phyloP scores from a whole-genome alignment of 2,329 filamentous ascomycete genomes.

The Ceratocystis eucalypticola region DNA sequence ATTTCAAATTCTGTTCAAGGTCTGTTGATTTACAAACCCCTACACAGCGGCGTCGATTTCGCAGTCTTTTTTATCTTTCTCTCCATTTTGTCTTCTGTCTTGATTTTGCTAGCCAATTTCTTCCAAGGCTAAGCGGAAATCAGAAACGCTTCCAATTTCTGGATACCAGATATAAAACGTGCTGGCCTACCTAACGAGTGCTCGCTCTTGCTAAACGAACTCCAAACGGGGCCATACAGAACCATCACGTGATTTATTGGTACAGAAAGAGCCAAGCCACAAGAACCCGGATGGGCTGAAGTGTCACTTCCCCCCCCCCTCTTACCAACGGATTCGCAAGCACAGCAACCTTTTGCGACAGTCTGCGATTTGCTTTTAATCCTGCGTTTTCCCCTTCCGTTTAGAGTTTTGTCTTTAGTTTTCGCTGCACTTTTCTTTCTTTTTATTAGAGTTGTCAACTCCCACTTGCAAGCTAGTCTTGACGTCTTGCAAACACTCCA shows the following conservation, averaged over 20 bases:
- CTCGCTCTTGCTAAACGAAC: too few species aligned
- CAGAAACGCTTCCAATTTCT: too few species aligned
- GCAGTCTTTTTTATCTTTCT: too few species aligned
- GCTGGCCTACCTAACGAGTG: too few species aligned
- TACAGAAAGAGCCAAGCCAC: background rate
- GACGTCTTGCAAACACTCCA: background rate
- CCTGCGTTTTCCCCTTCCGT: constrained; percentile 10
- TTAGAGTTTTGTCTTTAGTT: background rate
- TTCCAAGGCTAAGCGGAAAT: too few species aligned
- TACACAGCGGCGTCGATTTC: too few species aligned
- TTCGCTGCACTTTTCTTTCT: background rate
- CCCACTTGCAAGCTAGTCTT: background rate
- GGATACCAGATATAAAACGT: too few species aligned
- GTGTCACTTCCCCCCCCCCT: background rate
- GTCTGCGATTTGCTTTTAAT: constrained; percentile 7
- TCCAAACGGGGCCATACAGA: background rate
- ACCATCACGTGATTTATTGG: background rate
- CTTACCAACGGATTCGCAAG: background rate
- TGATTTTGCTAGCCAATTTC: too few species aligned
- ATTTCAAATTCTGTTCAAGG: too few species aligned
- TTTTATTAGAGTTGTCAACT: background rate
- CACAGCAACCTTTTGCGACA: background rate
- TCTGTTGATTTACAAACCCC: too few species aligned
- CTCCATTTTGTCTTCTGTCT: too few species aligned
- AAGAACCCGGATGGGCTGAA: constrained; percentile 8